Conservation (phyloP, 768 basidiomycete species). For the Tricholoma sp. region DNA sequence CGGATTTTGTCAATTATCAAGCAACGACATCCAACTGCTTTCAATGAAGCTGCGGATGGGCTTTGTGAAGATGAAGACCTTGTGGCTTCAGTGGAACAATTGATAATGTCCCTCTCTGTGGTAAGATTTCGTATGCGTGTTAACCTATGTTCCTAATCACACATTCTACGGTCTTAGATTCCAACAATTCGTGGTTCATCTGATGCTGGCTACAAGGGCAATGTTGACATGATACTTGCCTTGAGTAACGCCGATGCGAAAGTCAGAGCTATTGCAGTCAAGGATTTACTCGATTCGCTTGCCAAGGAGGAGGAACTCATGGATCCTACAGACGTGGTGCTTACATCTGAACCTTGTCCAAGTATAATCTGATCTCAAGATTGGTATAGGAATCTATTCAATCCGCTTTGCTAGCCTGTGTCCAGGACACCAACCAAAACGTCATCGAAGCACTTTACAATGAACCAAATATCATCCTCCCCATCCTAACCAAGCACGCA, state of each 20-base stretch:
- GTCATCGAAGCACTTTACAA: conserved; percentile 71
- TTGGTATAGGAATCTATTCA: conserved; percentile 46
- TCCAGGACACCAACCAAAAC: conserved; percentile 54
- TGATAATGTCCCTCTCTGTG: conserved; percentile 54
- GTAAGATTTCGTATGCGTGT: conserved; percentile 27
- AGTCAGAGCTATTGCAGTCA: conserved; percentile 56
- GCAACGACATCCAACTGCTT: conserved; percentile 55
- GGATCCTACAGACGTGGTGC: conserved; percentile 39
- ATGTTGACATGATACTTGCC: conserved; percentile 43
- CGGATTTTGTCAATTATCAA: conserved; percentile 52
- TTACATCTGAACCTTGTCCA: conserved; percentile 6
- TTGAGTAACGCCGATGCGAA: conserved; percentile 58
- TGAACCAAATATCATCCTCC: conserved; percentile 39
- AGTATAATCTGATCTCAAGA: neutral
- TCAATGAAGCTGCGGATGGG: conserved; percentile 38
- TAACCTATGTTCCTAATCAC: neutral
- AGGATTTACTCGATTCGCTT: conserved; percentile 40
- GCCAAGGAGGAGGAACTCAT: conserved; percentile 24
- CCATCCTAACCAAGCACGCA: conserved; percentile 37
- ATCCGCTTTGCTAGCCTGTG: conserved; percentile 61
- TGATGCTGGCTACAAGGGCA: conserved; percentile 11
- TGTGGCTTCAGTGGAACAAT: conserved; percentile 43
- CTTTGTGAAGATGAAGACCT: conserved; percentile 30
- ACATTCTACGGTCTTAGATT: neutral
- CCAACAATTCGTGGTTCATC: conserved; percentile 2